Percentiles rank a stretch among this genome's conserved stretches.
phyloP scores from a whole-genome alignment of 441 rosid species.

The Geranium incanum region DNA sequence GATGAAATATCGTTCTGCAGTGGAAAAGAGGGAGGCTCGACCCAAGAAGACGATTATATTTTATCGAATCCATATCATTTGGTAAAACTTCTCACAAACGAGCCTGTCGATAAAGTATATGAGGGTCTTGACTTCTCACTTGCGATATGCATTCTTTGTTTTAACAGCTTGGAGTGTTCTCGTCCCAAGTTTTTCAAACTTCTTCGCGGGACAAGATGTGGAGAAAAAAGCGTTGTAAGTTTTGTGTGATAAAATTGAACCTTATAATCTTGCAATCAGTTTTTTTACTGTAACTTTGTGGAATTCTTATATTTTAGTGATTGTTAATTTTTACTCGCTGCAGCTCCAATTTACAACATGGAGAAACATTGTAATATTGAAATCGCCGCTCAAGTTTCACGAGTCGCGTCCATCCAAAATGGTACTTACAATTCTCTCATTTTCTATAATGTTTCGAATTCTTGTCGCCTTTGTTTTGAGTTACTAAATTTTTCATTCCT shows the following conservation, averaged over 20 bases:
- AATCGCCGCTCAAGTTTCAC: constrained; percentile 83
- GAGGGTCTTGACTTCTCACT: constrained; percentile 16
- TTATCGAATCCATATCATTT: constrained; percentile 88
- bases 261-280: constrained; percentile 5
- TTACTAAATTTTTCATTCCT: constrained; percentile 16
- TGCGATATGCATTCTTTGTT: constrained; percentile 22
- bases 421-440: constrained; percentile 32
- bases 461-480: background rate
- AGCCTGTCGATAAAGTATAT: background rate
- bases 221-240: constrained; percentile 72
- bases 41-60: constrained; percentile 79
- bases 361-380: constrained; percentile 95
- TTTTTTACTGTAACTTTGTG: constrained; percentile 4
- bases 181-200: constrained; percentile 91
- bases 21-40: constrained; percentile 63
- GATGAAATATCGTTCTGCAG: constrained; percentile 35
- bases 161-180: constrained; percentile 91
- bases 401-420: constrained; percentile 38
- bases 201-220: constrained; percentile 67
- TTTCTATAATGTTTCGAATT: background rate
- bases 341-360: constrained; percentile 89
- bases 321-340: constrained; percentile 23
- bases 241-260: constrained; percentile 15
- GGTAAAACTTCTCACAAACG: constrained; percentile 42
- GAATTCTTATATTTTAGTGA: constrained; percentile 16